Conservation (phyloP, 371 early-diverging fungal genomes). For the Entomophthora muscae region DNA sequence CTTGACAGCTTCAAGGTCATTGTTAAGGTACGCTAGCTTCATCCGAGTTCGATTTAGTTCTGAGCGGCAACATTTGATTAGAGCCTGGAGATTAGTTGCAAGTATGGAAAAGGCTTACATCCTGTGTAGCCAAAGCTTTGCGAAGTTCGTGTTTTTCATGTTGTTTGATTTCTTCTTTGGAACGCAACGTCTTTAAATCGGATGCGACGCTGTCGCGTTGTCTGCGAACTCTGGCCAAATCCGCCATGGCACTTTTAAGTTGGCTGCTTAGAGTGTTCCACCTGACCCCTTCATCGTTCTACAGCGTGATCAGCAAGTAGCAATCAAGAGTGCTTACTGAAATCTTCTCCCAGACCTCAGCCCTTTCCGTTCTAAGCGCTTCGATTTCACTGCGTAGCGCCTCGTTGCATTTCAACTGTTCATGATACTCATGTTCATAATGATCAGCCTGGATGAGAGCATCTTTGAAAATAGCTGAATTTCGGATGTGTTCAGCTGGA, state of each 20-base stretch:
- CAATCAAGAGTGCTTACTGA: slow-evolving; percentile 7
- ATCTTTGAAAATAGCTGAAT: slow-evolving; percentile 24
- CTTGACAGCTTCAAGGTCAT: slow-evolving; percentile 44
- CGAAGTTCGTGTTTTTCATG: background rate
- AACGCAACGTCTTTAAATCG: background rate
- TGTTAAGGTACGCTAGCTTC: slow-evolving; percentile 35
- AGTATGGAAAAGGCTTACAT: background rate
- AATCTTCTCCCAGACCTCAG: slow-evolving; percentile 32
- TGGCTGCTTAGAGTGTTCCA: background rate
- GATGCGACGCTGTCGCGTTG: background rate
- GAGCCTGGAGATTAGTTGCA: slow-evolving; percentile 23
- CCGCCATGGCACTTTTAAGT: background rate
- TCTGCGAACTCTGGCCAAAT: background rate
- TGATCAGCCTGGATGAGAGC: slow-evolving; percentile 29
- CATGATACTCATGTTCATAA: slow-evolving; percentile 28
- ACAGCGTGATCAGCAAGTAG: background rate
- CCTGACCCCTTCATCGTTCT: slow-evolving; percentile 8
- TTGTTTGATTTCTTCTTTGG: background rate
- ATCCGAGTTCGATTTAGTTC: slow-evolving; percentile 48
- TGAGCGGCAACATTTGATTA: slow-evolving; percentile 37
- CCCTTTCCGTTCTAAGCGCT: slow-evolving; percentile 40
- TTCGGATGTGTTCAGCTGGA: slow-evolving; percentile 25
- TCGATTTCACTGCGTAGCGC: slow-evolving; percentile 26
- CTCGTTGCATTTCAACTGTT: slow-evolving; percentile 16
- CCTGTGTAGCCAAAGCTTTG: background rate